Evolutionary conservation across 2,329 filamentous ascomycete genomes (phyloP).

Genomic region (Colletotrichum coccodes): DNA sequence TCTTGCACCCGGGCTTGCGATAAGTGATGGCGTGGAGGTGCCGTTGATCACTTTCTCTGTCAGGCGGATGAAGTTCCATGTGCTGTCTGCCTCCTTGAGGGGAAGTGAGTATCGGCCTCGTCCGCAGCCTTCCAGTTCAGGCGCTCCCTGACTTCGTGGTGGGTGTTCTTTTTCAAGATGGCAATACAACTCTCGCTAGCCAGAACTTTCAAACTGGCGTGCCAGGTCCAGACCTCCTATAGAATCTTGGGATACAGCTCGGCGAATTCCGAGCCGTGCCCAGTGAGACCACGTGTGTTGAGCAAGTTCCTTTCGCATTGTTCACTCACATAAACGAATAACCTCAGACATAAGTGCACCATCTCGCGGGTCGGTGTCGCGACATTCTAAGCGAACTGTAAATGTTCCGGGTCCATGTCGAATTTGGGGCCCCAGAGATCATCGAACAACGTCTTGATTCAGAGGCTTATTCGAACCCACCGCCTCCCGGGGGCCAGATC

Average conservation of each 20-base stretch:
- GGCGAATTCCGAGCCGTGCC: constrained; percentile 4
- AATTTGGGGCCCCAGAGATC: too few species aligned
- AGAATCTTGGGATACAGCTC: not conserved
- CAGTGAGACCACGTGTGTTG: constrained; percentile 12
- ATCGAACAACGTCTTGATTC: not conserved
- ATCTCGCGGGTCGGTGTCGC: constrained; percentile 30
- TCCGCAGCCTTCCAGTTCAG: not conserved
- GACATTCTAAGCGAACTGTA: not conserved
- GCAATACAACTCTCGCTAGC: not conserved
- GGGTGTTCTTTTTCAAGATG: not conserved
- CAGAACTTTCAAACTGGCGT: not conserved
- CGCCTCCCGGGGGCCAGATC: too few species aligned
- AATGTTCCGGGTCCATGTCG: too few species aligned
- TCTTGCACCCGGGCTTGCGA: not conserved
- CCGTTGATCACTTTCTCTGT: not conserved
- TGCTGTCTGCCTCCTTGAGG: not conserved
- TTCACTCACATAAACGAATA: not conserved
- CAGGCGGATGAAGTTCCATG: not conserved
- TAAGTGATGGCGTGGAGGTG: not conserved
- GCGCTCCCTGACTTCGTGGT: not conserved
- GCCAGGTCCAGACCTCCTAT: not conserved
- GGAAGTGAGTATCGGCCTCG: not conserved
- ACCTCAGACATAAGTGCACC: constrained; percentile 15
- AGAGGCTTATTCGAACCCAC: not conserved
- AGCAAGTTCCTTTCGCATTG: not conserved